Base-by-base conservation (phyloP, 2,329 filamentous ascomycete species). In the Aureobasidium sp. region DNA sequence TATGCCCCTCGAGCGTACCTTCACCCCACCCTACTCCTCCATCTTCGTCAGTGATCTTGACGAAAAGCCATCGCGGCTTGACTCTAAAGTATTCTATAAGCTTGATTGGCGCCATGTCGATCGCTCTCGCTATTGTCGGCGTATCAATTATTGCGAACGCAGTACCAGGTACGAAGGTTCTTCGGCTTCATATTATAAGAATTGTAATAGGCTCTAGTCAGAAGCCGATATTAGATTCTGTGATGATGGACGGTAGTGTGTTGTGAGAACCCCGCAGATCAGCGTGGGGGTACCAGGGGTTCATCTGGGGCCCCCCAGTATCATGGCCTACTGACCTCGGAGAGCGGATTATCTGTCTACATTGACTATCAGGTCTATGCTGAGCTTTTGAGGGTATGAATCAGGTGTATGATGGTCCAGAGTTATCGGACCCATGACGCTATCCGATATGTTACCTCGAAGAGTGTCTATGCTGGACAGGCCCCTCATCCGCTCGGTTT, bases 31-130 rank as follows among this genome's bases (percentile, higher is more conserved):
- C 88, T 56, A 80, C 76, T 37, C 83, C 78, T 3, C 83, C 87
- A 1, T 80, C 79, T 37, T 85, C 83, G 69, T 91, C 87, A 1
- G 82, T 85, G 65, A 92, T 82, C 72, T 91, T 92, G 66, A 91
- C 88, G 66, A 91, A 90, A 1, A 92, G 78, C 88, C 88, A 92
- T 44, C 88, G 79, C 15, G 88, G 88, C 50, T 86, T 85, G 9
- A 91, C 84, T 20, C 88, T 82, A 71, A 90, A 91, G 70, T 90
- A 89, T 67, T 90, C 87, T 47, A 91, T 85, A 29, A 70, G 79
- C 64, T 81, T 78, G 69, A 89, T 89, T 66, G 83, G 85, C 1
- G 79, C 80, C 85, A 88, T 88, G 34, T 37, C 17, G 20, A n/a
- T 20, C 26, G 12, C 7, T 13, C 34, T 41, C 9, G 13, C 20